These are phyloP conservation scores for Xylaria sp. DNA, from an alignment of 2,329 filamentous ascomycete genomes.

Conservation along the genomic window DNA sequence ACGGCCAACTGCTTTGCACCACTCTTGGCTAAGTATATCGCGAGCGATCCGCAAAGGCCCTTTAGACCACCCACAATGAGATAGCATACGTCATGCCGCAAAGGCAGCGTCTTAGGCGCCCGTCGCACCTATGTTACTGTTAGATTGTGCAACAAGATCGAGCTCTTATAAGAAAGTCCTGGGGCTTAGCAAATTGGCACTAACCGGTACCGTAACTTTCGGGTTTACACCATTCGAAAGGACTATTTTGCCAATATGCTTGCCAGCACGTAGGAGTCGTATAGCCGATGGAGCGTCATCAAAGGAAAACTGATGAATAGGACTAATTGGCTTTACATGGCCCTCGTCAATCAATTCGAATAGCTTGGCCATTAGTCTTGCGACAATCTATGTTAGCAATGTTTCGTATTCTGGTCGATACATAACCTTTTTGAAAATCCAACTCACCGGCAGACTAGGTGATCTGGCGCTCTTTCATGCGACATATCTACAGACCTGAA, in stretches of 20 bases:
- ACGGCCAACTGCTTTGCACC: conserved; percentile 50
- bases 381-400: not conserved
- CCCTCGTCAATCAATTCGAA: conserved; percentile 34
- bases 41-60: conserved; percentile 52
- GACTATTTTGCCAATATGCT: conserved; percentile 54
- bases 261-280: conserved; percentile 48
- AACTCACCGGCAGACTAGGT: conserved; percentile 18
- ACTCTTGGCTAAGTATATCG: conserved; percentile 47
- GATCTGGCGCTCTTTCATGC: conserved; percentile 12
- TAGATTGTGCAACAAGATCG: not conserved
- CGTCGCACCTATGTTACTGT: conserved; percentile 33
- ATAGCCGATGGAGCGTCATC: conserved; percentile 47
- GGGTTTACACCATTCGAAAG: conserved; percentile 41
- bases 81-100: conserved; percentile 40
- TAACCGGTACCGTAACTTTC: conserved; percentile 25
- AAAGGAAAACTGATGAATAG: conserved; percentile 47
- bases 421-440: not conserved
- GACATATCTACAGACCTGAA: conserved; percentile 36
- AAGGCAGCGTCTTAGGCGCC: conserved; percentile 32
- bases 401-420: not conserved
- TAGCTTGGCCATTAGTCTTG: conserved; percentile 30
- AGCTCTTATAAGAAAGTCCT: not conserved
- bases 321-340: conserved; percentile 47
- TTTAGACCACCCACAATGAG: conserved; percentile 52
- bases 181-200: conserved; percentile 33